Percentiles rank a stretch among this genome's conserved stretches.
Evolutionary conservation across 1,284 basidiomycete species (phyloP).

Genomic region (Puccinia polysora): DNA sequence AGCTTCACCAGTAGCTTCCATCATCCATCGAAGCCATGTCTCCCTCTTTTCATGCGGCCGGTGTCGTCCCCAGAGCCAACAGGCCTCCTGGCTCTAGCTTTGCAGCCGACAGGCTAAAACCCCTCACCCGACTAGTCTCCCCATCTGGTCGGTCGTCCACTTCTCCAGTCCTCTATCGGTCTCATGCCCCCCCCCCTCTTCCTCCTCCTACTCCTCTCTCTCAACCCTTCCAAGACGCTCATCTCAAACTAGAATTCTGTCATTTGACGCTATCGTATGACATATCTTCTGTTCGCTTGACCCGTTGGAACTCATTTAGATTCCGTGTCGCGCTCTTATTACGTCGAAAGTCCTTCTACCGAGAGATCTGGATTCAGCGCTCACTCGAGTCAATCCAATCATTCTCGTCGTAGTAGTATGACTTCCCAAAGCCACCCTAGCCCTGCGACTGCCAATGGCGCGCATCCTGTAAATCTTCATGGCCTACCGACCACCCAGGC

Average conservation of each 20-base stretch:
- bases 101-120: slow-evolving; percentile 24
- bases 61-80: background rate
- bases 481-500: slow-evolving; percentile 15
- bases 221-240: background rate
- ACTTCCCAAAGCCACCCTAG: slow-evolving; percentile 21
- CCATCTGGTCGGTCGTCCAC: slow-evolving; percentile 13
- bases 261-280: background rate
- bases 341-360: background rate
- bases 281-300: background rate
- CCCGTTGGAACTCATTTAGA: background rate
- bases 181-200: background rate
- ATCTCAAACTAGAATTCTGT: background rate
- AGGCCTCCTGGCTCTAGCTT: slow-evolving; percentile 13
- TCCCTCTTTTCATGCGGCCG: background rate
- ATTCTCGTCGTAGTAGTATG: slow-evolving; percentile 37
- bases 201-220: background rate
- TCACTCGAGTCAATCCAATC: slow-evolving; percentile 19
- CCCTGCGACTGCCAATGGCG: background rate
- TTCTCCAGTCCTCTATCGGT: background rate
- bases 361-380: background rate
- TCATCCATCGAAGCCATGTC: background rate
- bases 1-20: slow-evolving; percentile 1
- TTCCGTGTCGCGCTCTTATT: background rate
- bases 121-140: slow-evolving; percentile 31
- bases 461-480: background rate